Percentiles rank a stretch among this genome's conserved stretches.
Conservation (phyloP, 345 rosid genomes). For the Populus tremula region DNA sequence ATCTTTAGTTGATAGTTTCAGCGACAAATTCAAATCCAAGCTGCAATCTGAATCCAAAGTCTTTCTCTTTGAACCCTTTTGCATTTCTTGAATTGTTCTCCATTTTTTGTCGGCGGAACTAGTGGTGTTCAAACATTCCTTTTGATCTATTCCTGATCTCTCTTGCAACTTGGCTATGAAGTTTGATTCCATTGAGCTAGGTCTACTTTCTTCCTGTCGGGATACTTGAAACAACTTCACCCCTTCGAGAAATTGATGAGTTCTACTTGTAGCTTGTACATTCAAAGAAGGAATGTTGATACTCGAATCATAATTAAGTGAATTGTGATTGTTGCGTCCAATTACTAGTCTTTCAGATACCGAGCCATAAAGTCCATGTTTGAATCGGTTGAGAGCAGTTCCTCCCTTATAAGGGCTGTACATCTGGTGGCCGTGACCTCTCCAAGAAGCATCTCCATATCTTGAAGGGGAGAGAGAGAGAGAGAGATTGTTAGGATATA, state of each 20-base stretch:
- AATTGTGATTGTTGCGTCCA: constrained; percentile 28
- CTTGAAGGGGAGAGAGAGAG: constrained; percentile 19
- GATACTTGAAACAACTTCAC: constrained; percentile 30
- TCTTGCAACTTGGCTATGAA: constrained; percentile 13
- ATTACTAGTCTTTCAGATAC: constrained; percentile 24
- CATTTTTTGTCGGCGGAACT: neutral
- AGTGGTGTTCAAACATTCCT: neutral
- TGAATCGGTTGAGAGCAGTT: constrained; percentile 23
- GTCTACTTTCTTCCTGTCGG: constrained; percentile 21
- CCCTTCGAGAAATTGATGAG: constrained; percentile 33
- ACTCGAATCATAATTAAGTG: constrained; percentile 28
- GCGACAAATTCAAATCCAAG: constrained; percentile 70
- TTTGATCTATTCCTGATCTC: constrained; percentile 22
- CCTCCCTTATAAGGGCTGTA: constrained; percentile 22
- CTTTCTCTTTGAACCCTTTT: constrained; percentile 43
- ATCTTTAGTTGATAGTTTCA: constrained; percentile 37
- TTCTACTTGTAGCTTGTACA: constrained; percentile 16
- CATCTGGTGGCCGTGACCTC: constrained; percentile 30
- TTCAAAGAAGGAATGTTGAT: constrained; percentile 11
- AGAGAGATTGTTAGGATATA: neutral
- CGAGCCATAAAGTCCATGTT: constrained; percentile 35
- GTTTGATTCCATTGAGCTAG: constrained; percentile 22
- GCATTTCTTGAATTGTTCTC: constrained; percentile 20
- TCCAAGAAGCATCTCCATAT: constrained; percentile 47
- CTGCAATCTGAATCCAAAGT: constrained; percentile 23